Percentiles rank a stretch among this genome's conserved stretches.
phyloP scores from a whole-genome alignment of 345 rosid genomes.

The Cardiospermum halicacabum region DNA sequence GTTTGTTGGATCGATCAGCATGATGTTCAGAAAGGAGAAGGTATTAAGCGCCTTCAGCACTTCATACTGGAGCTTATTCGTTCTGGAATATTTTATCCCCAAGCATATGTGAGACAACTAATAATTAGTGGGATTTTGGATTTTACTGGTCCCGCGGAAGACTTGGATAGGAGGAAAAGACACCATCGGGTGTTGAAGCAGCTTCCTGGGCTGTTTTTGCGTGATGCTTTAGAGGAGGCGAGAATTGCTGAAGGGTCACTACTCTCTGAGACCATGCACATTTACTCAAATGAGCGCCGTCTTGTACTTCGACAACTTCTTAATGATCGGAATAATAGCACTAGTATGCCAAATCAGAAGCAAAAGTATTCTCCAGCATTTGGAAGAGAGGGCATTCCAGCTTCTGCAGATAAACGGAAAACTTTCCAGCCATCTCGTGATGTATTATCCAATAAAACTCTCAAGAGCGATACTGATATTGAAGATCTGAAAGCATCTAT shows the following conservation, averaged over 20 bases:
- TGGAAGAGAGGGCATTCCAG: constrained; percentile 22
- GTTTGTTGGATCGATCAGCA: constrained; percentile 99
- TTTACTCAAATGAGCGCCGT: constrained; percentile 77
- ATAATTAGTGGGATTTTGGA: constrained; percentile 86
- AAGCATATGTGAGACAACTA: constrained; percentile 88
- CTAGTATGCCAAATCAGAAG: constrained; percentile 30
- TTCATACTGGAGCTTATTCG: constrained; percentile 72
- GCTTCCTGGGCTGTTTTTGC: constrained; percentile 67
- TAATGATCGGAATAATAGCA: constrained; percentile 26
- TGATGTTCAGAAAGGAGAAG: constrained; percentile 69
- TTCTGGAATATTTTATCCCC: constrained; percentile 83
- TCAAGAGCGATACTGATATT: constrained; percentile 39
- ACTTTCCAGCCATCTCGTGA: constrained; percentile 24
- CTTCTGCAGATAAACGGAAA: constrained; percentile 42
- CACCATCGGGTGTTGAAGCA: constrained; percentile 79
- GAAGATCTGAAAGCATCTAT: constrained; percentile 67
- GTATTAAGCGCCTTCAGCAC: constrained; percentile 66
- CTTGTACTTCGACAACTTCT: constrained; percentile 63
- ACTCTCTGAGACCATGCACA: constrained; percentile 56
- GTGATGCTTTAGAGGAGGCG: constrained; percentile 59
- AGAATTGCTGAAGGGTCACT: constrained; percentile 52
- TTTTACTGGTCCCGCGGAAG: constrained; percentile 36
- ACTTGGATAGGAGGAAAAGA: constrained; percentile 56
- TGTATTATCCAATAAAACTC: constrained; percentile 33
- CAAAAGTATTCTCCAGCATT: constrained; percentile 29